phyloP scores from a whole-genome alignment of 2,329 filamentous ascomycete genomes.

The Colletotrichum filicis region DNA sequence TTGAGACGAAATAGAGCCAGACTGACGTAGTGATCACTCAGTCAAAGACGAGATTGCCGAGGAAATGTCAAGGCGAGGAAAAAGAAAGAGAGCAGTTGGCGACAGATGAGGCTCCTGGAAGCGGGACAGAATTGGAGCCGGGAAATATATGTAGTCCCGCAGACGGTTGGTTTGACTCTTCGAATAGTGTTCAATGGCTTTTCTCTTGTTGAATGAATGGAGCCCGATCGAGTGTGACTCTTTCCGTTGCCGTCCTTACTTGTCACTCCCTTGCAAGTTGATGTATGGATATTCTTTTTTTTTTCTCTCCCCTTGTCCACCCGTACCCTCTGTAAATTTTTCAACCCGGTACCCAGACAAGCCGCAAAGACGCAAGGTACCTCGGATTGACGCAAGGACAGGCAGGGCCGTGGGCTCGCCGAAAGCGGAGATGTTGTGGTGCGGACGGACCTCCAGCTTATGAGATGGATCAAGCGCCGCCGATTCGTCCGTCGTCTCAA shows the following conservation, averaged over 20 bases:
- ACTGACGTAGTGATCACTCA: constrained; percentile 9
- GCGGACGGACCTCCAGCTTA: constrained; percentile 27
- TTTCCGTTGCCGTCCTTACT: constrained; percentile 34
- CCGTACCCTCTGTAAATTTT: background rate
- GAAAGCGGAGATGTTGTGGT: constrained; percentile 39
- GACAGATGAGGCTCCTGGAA: constrained; percentile 11
- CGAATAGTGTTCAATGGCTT: constrained; percentile 17
- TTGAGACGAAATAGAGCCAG: background rate
- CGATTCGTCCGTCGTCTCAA: constrained; percentile 34
- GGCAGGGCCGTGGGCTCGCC: constrained; percentile 34
- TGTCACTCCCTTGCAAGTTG: constrained; percentile 19
- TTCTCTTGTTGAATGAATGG: constrained; percentile 17
- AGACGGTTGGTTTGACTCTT: background rate
- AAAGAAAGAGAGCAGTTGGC: too few species aligned
- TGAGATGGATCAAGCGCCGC: constrained; percentile 21
- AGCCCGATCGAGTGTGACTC: constrained; percentile 36
- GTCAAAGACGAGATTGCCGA: background rate
- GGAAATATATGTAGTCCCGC: constrained; percentile 27
- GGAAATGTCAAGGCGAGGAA: background rate
- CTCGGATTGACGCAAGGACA: constrained; percentile 30
- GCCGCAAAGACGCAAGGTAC: constrained; percentile 8
- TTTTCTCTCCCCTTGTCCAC: background rate
- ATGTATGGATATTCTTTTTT: constrained; percentile 8
- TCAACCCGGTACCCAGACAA: background rate
- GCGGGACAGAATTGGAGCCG: constrained; percentile 5